Evolutionary conservation across 2,329 filamentous ascomycete species (phyloP).

Genomic region (Colletotrichum melonis): DNA sequence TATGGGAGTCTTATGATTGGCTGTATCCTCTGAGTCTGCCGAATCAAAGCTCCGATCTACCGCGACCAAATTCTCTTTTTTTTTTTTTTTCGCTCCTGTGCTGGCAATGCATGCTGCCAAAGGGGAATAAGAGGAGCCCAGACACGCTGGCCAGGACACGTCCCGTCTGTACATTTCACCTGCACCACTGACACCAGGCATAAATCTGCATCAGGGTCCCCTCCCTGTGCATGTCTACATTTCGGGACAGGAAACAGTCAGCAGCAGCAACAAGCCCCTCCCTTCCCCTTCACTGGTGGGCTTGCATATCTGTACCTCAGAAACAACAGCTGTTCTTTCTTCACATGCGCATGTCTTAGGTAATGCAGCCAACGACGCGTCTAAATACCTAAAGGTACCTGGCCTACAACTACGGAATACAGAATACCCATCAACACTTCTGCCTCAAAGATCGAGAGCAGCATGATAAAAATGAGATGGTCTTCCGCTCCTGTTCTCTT

Average conservation of each 20-base stretch:
- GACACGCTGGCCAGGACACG: slow-evolving; percentile 16
- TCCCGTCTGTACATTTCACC: background rate
- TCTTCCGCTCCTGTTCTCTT: background rate
- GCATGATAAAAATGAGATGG: background rate
- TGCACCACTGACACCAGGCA: background rate
- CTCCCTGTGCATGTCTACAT: slow-evolving; percentile 3
- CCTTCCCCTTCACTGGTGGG: background rate
- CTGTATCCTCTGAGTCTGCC: slow-evolving; percentile 4
- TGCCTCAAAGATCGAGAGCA: background rate
- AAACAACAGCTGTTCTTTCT: background rate
- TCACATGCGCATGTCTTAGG: slow-evolving; percentile 1
- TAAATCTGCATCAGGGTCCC: slow-evolving; percentile 9
- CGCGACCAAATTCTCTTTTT: background rate
- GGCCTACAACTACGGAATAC: background rate
- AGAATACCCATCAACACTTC: background rate
- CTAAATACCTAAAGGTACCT: background rate
- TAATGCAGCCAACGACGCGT: background rate
- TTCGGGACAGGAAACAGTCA: background rate
- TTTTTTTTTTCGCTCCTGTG: background rate
- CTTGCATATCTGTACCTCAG: background rate
- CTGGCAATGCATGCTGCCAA: background rate
- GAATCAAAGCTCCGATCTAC: slow-evolving; percentile 22
- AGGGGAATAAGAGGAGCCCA: slow-evolving; percentile 15
- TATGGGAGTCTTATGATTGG: slow-evolving; percentile 33
- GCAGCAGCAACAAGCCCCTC: no score